Conservation (phyloP, 176 grass and related monocot species). For the Musa beccarii region DNA sequence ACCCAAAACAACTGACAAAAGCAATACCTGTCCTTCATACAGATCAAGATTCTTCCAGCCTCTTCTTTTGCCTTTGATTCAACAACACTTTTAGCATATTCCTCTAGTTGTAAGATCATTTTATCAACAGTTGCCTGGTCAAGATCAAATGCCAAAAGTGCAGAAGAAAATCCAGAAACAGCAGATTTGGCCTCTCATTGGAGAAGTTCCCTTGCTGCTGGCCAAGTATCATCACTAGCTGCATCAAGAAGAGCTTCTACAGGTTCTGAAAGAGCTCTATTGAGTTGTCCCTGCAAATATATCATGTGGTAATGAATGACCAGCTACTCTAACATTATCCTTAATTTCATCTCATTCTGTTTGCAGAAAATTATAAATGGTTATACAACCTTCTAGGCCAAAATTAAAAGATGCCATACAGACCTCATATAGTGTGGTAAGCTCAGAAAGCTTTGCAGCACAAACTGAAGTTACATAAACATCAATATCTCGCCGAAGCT, state of each 20-base stretch:
- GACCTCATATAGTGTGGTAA: constrained; percentile 77
- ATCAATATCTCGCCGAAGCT: constrained; percentile 88
- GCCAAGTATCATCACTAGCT: constrained; percentile 78
- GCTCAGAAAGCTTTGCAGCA: constrained; percentile 61
- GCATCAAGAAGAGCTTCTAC: constrained; percentile 87
- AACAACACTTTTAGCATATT: constrained; percentile 70
- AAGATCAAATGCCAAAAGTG: constrained; percentile 60
- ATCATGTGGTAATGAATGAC: background rate
- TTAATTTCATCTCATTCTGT: background rate
- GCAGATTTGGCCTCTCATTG: constrained; percentile 59
- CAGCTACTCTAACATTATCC: background rate
- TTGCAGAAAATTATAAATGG: background rate
- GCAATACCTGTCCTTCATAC: constrained; percentile 86
- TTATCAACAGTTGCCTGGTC: constrained; percentile 60
- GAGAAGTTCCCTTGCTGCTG: constrained; percentile 81
- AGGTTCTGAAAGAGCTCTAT: constrained; percentile 62
- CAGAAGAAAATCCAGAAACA: constrained; percentile 59
- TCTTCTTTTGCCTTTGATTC: constrained; percentile 84
- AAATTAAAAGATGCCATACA: constrained; percentile 1
- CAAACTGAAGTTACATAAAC: constrained; percentile 68
- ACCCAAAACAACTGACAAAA: background rate
- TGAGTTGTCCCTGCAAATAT: constrained; percentile 63
- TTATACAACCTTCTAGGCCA: background rate
- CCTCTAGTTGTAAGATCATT: constrained; percentile 56
- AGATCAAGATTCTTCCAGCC: constrained; percentile 71